Conservation (phyloP, 306 rosid species). For the Carpinus fangiana region DNA sequence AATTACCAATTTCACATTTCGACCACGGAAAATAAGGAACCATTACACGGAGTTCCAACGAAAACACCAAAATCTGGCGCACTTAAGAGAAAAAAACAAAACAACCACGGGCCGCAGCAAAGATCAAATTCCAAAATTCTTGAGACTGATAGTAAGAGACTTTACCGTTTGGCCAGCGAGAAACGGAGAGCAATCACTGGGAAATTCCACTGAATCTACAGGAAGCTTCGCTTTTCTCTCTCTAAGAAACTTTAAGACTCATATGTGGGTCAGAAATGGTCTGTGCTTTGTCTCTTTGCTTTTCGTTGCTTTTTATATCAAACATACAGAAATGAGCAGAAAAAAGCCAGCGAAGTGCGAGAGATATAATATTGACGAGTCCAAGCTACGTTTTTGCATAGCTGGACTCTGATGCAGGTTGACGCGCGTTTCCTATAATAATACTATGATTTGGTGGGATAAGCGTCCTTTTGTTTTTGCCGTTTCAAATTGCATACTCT, state of each 20-base stretch:
- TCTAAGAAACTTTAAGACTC: neutral
- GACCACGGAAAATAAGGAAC: constrained; percentile 12
- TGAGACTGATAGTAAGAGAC: constrained; percentile 14
- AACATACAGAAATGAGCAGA: neutral
- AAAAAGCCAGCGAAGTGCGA: neutral
- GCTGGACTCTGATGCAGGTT: constrained; percentile 37
- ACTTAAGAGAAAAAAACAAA: neutral
- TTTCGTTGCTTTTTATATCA: constrained; percentile 23
- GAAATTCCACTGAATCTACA: constrained; percentile 28
- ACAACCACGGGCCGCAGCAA: neutral
- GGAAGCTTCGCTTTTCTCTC: constrained; percentile 30
- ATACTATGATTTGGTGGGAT: no score
- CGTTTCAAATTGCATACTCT: no score
- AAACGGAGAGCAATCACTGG: constrained; percentile 3
- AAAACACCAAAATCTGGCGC: neutral
- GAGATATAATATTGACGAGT: constrained; percentile 22
- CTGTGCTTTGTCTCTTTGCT: constrained; percentile 31
- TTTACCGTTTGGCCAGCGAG: constrained; percentile 38
- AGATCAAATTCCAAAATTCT: neutral
- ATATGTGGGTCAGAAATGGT: constrained; percentile 26
- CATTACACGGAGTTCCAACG: neutral
- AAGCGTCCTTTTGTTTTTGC: no score
- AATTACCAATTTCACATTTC: neutral
- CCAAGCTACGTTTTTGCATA: constrained; percentile 44
- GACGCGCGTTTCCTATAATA: constrained; percentile 23